These are phyloP conservation scores for Neonectria hederae DNA, from an alignment of 2,329 filamentous ascomycete species.

Conservation along the genomic window DNA sequence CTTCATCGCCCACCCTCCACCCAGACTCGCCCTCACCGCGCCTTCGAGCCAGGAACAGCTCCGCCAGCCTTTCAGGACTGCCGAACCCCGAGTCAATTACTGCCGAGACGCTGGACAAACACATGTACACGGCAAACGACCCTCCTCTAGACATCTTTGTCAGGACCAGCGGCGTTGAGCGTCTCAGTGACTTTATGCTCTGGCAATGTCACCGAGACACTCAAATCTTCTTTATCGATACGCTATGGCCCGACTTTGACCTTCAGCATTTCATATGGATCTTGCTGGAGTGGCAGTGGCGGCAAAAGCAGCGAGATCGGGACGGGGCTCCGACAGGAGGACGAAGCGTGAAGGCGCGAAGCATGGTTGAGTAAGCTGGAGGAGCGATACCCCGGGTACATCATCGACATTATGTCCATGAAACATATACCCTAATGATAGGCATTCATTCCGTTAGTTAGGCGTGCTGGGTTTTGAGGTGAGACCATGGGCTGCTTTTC, in stretches of 20 bases:
- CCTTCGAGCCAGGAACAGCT: constrained; percentile 45
- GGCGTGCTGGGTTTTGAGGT: constrained; percentile 8
- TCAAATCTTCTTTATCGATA: constrained; percentile 90
- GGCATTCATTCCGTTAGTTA: constrained; percentile 15
- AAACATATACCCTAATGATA: constrained; percentile 14
- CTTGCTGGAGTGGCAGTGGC: constrained; percentile 86
- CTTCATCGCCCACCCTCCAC: constrained; percentile 68
- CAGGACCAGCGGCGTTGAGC: constrained; percentile 90
- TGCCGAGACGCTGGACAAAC: constrained; percentile 79
- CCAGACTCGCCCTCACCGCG: constrained; percentile 61
- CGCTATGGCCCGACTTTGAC: constrained; percentile 95
- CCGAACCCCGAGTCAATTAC: constrained; percentile 89
- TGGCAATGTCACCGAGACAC: constrained; percentile 97
- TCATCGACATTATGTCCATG: constrained; percentile 13
- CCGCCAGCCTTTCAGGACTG: constrained; percentile 52
- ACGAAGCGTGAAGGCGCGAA: constrained; percentile 39
- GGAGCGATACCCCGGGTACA: constrained; percentile 35
- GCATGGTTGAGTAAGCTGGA: constrained; percentile 27
- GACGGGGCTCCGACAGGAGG: constrained; percentile 56
- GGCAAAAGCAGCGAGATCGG: constrained; percentile 65
- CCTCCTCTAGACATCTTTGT: constrained; percentile 92
- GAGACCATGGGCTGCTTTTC: not conserved
- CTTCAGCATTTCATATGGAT: constrained; percentile 94
- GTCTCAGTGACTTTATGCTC: constrained; percentile 97
- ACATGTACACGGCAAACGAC: constrained; percentile 87